Percentiles rank a stretch among this genome's conserved stretches.
phyloP scores from a whole-genome alignment of 495 filamentous ascomycete genomes.

The Hypomontagnella submonticulosa region DNA sequence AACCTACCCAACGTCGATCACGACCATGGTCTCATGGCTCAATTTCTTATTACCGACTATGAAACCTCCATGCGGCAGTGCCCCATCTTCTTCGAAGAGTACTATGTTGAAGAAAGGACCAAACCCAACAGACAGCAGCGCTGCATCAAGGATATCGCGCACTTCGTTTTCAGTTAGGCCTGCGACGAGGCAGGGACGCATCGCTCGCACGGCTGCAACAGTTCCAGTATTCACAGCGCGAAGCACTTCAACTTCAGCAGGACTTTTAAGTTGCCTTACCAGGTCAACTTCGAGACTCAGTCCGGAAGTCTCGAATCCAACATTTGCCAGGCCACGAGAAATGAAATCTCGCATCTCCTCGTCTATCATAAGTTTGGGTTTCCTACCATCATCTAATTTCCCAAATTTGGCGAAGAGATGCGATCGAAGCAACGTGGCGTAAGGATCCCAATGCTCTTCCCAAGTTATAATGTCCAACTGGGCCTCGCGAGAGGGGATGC shows the following conservation, averaged over 20 bases:
- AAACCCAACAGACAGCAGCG: constrained; percentile 58
- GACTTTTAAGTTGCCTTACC: constrained; percentile 63
- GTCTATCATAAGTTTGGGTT: constrained; percentile 64
- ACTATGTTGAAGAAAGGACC: constrained; percentile 68
- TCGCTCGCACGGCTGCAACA: constrained; percentile 64
- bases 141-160: constrained; percentile 59
- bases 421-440: constrained; percentile 55
- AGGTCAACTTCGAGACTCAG: constrained; percentile 59
- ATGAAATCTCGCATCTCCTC: constrained; percentile 70
- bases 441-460: constrained; percentile 70
- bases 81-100: constrained; percentile 65
- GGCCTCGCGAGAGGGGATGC: constrained; percentile 58
- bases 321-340: constrained; percentile 56
- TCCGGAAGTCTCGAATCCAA: constrained; percentile 61
- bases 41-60: constrained; percentile 61
- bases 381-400: neutral
- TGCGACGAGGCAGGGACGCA: constrained; percentile 62
- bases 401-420: constrained; percentile 38
- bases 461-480: constrained; percentile 60
- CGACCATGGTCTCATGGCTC: constrained; percentile 60
- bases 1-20: constrained; percentile 66
- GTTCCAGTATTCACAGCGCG: constrained; percentile 68
- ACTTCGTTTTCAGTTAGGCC: constrained; percentile 65
- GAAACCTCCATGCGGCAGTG: constrained; percentile 64
- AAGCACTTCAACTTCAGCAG: constrained; percentile 60